These are phyloP conservation scores for Rosa hybrid DNA, from an alignment of 331 rosid species.

Conservation along the genomic window DNA sequence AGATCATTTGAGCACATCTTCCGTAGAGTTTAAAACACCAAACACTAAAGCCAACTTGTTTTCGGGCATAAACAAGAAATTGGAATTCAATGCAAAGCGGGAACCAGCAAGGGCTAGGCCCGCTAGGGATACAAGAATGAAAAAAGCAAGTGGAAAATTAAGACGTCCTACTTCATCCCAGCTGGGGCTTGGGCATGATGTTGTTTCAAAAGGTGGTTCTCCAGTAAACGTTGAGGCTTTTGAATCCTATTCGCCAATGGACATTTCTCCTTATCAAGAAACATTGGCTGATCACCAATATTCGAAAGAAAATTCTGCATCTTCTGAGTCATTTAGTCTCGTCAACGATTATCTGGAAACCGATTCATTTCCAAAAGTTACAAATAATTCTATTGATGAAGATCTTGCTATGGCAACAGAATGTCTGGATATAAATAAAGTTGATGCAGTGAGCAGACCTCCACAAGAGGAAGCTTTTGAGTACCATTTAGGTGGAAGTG, in stretches of 20 bases:
- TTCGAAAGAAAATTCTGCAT: conserved; percentile 58
- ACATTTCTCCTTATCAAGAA: conserved; percentile 86
- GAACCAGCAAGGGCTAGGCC: conserved; percentile 36
- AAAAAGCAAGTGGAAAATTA: conserved; percentile 49
- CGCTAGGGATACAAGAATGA: conserved; percentile 43
- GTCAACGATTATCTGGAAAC: conserved; percentile 33
- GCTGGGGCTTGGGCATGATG: conserved; percentile 47
- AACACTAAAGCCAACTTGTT: conserved; percentile 35
- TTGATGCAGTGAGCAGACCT: conserved; percentile 29
- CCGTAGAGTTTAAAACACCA: conserved; percentile 65
- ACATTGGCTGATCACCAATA: conserved; percentile 45
- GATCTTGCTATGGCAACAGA: conserved; percentile 58
- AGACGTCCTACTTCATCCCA: conserved; percentile 44
- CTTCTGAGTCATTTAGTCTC: conserved; percentile 50
- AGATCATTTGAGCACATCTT: conserved; percentile 38
- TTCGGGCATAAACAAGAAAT: conserved; percentile 37
- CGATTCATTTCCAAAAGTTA: conserved; percentile 40
- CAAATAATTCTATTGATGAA: conserved; percentile 54
- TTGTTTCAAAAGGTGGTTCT: conserved; percentile 39
- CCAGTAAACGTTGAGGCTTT: conserved; percentile 48
- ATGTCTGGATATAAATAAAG: conserved; percentile 47
- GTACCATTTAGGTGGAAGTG: conserved; percentile 22
- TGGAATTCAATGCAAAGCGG: conserved; percentile 51
- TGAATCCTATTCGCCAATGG: conserved; percentile 86
- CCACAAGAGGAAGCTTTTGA: conserved; percentile 37